Percentiles rank a stretch among this genome's conserved stretches.
phyloP scores from a whole-genome alignment of 1,139 yeast species.

The Geotrichum siamense region DNA sequence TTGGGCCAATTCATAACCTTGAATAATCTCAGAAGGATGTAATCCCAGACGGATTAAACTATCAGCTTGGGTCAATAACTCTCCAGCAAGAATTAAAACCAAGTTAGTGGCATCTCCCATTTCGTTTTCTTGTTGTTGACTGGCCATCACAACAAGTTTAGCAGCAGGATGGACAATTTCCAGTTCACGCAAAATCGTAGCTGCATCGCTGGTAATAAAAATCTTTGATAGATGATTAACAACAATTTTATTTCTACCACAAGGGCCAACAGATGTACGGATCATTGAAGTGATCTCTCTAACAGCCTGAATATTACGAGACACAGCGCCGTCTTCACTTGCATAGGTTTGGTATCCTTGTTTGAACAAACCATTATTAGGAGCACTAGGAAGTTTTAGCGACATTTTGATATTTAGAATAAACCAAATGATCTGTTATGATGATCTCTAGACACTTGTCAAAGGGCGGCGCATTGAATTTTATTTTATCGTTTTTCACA shows the following conservation, averaged over 20 bases:
- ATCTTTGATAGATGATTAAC: constrained; percentile 78
- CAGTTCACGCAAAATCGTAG: constrained; percentile 87
- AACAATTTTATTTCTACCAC: constrained; percentile 92
- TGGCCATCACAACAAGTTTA: constrained; percentile 89
- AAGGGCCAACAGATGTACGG: constrained; percentile 93
- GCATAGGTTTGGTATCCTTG: constrained; percentile 91
- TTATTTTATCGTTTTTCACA: too few relatives aligned
- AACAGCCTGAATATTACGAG: constrained; percentile 87
- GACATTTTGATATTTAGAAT: constrained; percentile 75
- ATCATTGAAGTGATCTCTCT: constrained; percentile 89
- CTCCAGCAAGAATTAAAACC: constrained; percentile 82
- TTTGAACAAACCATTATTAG: constrained; percentile 87
- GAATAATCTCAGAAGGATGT: constrained; percentile 81
- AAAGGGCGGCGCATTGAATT: too few relatives aligned
- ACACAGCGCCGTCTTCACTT: constrained; percentile 90
- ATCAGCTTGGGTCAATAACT: constrained; percentile 75
- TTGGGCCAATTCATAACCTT: constrained; percentile 80
- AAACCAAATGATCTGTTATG: too few relatives aligned
- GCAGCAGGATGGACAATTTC: constrained; percentile 98
- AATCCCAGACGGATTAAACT: constrained; percentile 77
- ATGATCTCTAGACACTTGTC: too few relatives aligned
- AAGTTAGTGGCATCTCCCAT: constrained; percentile 73
- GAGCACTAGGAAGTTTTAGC: constrained; percentile 84
- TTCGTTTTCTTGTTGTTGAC: constrained; percentile 93
- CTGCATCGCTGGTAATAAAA: constrained; percentile 92